Percentiles rank a stretch among this genome's conserved stretches.
Evolutionary conservation across 352 stramenopile species (phyloP).

Genomic region (Phytopythium kandeliae): DNA sequence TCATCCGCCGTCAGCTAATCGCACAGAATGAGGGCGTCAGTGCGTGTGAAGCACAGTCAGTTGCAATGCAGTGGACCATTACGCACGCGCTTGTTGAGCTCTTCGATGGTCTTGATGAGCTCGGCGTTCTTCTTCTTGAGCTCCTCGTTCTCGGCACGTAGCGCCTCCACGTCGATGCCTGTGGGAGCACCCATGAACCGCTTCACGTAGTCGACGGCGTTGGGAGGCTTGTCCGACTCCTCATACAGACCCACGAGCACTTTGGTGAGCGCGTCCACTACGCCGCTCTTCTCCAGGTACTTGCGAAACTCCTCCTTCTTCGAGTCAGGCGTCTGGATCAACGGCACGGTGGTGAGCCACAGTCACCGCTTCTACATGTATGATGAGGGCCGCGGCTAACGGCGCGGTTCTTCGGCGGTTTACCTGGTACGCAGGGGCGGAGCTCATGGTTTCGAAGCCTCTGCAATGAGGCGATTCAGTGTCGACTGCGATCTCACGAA

Average conservation of each 20-base stretch:
- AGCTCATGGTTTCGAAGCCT: slow-evolving; percentile 24
- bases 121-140: slow-evolving; percentile 91
- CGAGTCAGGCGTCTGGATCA: slow-evolving; percentile 86
- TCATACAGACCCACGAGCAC: slow-evolving; percentile 96
- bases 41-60: no score
- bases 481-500: not conserved
- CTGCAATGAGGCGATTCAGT: not conserved
- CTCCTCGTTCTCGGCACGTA: slow-evolving; percentile 87
- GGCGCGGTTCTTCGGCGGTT: not conserved
- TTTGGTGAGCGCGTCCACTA: slow-evolving; percentile 97
- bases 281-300: slow-evolving; percentile 97
- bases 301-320: slow-evolving; percentile 99
- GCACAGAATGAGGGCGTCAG: not conserved
- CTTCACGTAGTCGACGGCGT: slow-evolving; percentile 98
- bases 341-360: not conserved
- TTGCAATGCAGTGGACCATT: not conserved
- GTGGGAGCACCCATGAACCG: slow-evolving; percentile 92
- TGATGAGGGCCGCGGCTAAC: no score
- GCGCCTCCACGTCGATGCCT: slow-evolving; percentile 86
- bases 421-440: slow-evolving; percentile 60
- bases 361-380: no score
- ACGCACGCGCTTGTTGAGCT: slow-evolving; percentile 86
- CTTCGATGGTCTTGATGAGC: slow-evolving; percentile 87
- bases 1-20: slow-evolving; percentile 44
- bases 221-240: slow-evolving; percentile 93